Base-by-base conservation (phyloP, 176 grass and related monocot species). In the Otatea glauca region DNA sequence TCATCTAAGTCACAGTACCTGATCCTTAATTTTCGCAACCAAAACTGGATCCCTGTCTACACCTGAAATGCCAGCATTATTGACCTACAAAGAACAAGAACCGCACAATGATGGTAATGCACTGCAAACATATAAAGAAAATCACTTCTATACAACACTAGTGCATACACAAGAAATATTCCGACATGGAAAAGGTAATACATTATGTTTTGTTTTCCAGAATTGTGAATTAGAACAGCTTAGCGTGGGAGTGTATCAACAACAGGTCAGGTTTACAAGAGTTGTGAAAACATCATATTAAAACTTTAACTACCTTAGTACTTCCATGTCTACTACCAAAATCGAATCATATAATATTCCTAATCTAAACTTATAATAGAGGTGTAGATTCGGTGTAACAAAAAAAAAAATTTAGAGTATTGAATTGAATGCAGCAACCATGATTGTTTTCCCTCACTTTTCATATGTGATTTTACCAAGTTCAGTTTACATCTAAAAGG, bases 21-120 rank as follows among this genome's bases (percentile, higher is more conserved):
- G 80, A 35, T 90, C 75, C 54, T 87, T 90, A 17, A 90, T 4
- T 78, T 83, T 32, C 0, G 89, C 79, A 79, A 84, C 51, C 23
- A 90, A 74, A 84, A 69, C 69, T 45, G 80, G 89, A 83, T 88
- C 84, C 5, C 86, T 69, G 14, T 77, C 32, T 39, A 89, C 87
- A 62, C 90, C 90, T 68, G 85, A 55, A 86, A 94, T 76, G 15
- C 82, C 90, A 7, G 85, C 92, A 77, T 92, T 94, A 11, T 94
- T 94, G 68, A 94, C 84, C 90, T 94, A 67, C 25, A 89, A 18
- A 70, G 1, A 72, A 29, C 2, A 81, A 11, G 47, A 42, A 78
- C 4, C 34, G 13, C 15, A 70, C 0, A 25, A 10, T 72, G 63
- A 55, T 56, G 35, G 62, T 72, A 45, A 35, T 39, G 6, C 3